Percentiles rank a stretch among this genome's conserved stretches.
phyloP scores from a whole-genome alignment of 169 alveolate species.

The Plasmodium inui region DNA sequence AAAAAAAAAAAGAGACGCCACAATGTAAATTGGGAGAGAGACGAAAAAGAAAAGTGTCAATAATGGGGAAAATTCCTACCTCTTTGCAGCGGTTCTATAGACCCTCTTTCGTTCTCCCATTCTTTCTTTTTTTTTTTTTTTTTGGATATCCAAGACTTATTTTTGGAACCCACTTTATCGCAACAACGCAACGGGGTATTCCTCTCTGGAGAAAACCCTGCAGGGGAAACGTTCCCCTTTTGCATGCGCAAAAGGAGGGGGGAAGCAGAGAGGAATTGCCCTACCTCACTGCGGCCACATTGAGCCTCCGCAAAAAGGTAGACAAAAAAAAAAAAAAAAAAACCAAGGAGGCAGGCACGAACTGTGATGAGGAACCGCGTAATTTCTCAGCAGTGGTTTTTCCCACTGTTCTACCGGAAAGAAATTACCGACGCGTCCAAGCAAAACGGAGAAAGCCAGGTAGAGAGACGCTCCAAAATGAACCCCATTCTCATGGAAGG shows the following conservation, averaged over 20 bases:
- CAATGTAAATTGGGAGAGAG: not conserved
- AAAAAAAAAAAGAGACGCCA: not conserved
- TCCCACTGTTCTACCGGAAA: not conserved
- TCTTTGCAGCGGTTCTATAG: not conserved
- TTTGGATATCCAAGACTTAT: not conserved
- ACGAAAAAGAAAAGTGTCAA: not conserved
- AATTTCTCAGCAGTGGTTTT: not conserved
- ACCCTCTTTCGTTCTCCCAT: not conserved
- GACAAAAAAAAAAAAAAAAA: constrained; percentile 1
- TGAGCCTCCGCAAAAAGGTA: not conserved
- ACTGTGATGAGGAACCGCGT: not conserved
- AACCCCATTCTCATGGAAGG: not conserved
- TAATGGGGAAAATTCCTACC: not conserved
- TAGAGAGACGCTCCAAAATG: not conserved
- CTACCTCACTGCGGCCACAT: not conserved
- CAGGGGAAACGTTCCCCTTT: not conserved
- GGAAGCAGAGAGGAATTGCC: too few relatives aligned
- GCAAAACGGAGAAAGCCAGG: not conserved
- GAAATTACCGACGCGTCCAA: not conserved
- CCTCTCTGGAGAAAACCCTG: not conserved
- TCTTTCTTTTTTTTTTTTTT: not conserved
- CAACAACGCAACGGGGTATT: not conserved
- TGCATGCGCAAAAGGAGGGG: not conserved
- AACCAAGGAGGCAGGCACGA: not conserved
- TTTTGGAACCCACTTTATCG: not conserved